These are phyloP conservation scores for Aspergillus aculeatus DNA, from an alignment of 2,329 filamentous ascomycete species.

Conservation along the genomic window DNA sequence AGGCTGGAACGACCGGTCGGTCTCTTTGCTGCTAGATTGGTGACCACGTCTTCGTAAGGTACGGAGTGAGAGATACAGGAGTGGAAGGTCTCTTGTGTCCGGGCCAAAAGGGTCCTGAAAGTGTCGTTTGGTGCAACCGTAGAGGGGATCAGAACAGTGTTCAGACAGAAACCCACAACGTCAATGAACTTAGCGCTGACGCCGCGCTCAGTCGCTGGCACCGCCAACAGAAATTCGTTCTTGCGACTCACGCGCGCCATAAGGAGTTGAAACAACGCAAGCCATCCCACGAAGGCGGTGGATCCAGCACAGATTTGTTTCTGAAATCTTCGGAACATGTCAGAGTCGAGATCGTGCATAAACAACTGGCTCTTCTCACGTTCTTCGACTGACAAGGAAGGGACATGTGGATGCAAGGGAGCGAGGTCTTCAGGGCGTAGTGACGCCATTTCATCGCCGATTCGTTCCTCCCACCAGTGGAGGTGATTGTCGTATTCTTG, in stretches of 20 bases:
- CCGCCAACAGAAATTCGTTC: neutral
- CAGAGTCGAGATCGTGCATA: neutral
- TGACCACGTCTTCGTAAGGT: neutral
- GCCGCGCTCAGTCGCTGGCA: neutral
- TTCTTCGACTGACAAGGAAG: neutral
- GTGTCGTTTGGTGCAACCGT: neutral
- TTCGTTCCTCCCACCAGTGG: neutral
- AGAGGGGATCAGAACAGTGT: neutral
- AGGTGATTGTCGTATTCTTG: neutral
- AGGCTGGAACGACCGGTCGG: neutral
- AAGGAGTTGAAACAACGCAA: neutral
- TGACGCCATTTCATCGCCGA: neutral
- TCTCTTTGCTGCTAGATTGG: neutral
- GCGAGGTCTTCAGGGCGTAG: neutral
- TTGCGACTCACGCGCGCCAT: neutral
- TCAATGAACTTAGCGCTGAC: neutral
- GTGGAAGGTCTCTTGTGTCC: neutral
- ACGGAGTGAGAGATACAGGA: neutral
- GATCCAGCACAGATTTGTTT: neutral
- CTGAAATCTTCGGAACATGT: neutral
- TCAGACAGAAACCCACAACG: neutral
- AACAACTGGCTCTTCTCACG: neutral
- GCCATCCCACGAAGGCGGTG: neutral
- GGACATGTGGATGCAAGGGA: neutral
- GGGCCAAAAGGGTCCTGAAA: neutral